phyloP scores from a whole-genome alignment of 2,329 filamentous ascomycete genomes.

The Lasiodiplodia hormozganensis region DNA sequence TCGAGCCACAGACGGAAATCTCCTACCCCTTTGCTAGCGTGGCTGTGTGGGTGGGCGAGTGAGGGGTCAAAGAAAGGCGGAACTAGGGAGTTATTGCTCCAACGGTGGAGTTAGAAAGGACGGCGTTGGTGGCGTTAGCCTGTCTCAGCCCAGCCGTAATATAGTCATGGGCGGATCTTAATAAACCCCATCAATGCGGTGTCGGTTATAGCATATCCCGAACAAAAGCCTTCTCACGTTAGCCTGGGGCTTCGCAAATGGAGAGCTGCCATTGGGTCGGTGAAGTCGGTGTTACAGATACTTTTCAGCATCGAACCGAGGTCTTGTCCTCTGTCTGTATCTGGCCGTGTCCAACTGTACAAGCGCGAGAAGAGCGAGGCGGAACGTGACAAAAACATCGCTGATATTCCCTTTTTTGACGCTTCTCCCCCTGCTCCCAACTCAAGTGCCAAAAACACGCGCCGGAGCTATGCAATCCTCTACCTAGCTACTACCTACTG shows the following conservation, averaged over 20 bases:
- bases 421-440: not conserved
- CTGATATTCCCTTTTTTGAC: constrained; percentile 22
- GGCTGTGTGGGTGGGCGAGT: not conserved
- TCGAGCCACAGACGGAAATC: not conserved
- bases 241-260: not conserved
- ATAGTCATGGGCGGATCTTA: constrained; percentile 13
- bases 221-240: not conserved
- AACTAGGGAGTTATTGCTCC: not conserved
- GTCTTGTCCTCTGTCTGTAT: constrained; percentile 1
- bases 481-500: constrained; percentile 26
- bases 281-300: not conserved
- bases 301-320: not conserved
- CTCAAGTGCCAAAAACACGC: constrained; percentile 13
- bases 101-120: constrained; percentile 9
- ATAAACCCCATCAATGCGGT: constrained; percentile 23
- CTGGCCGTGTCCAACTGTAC: not conserved
- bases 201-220: constrained; percentile 6
- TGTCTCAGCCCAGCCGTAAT: constrained; percentile 22
- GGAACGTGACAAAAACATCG: constrained; percentile 13
- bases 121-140: constrained; percentile 18
- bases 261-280: not conserved
- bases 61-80: not conserved
- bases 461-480: constrained; percentile 27
- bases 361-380: not conserved
- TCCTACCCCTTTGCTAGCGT: not conserved